A percentile compares a stretch with the other conserved stretches of the same genome.
These are phyloP conservation scores for Fusarium sambucinum DNA, from an alignment of 2,329 filamentous ascomycete genomes.

Conservation along the genomic window DNA sequence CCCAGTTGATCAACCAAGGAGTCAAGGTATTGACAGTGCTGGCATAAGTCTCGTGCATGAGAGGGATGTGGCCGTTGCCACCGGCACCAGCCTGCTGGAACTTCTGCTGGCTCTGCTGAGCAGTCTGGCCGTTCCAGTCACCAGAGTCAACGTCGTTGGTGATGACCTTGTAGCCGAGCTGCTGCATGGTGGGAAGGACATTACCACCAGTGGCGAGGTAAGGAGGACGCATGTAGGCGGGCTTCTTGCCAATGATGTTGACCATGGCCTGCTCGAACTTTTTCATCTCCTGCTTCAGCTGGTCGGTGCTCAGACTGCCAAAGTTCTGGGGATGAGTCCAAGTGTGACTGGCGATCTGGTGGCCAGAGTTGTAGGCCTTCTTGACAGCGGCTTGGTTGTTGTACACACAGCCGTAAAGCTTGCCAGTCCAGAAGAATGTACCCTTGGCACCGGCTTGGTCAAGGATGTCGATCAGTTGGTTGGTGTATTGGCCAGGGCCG, in stretches of 20 bases:
- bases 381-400: slow-evolving; percentile 65
- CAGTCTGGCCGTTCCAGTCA: slow-evolving; percentile 68
- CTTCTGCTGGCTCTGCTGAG: slow-evolving; percentile 64
- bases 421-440: slow-evolving; percentile 67
- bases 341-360: slow-evolving; percentile 67
- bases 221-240: slow-evolving; percentile 63
- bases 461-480: slow-evolving; percentile 63
- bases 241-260: slow-evolving; percentile 63
- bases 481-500: slow-evolving; percentile 64
- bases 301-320: slow-evolving; percentile 53
- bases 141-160: slow-evolving; percentile 72
- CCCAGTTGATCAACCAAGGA: slow-evolving; percentile 64
- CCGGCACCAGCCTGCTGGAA: slow-evolving; percentile 60
- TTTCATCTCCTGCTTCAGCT: slow-evolving; percentile 62
- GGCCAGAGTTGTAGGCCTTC: slow-evolving; percentile 62
- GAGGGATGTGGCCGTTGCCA: slow-evolving; percentile 65
- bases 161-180: slow-evolving; percentile 69
- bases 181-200: slow-evolving; percentile 57
- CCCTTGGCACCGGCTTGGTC: slow-evolving; percentile 62
- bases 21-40: slow-evolving; percentile 63
- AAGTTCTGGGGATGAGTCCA: slow-evolving; percentile 63
- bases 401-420: slow-evolving; percentile 64
- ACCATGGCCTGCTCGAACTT: slow-evolving; percentile 63
- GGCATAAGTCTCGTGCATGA: slow-evolving; percentile 68
- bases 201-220: slow-evolving; percentile 62